Base-by-base conservation (phyloP, 2,329 filamentous ascomycete genomes). In the Coniochaeta ligniaria region DNA sequence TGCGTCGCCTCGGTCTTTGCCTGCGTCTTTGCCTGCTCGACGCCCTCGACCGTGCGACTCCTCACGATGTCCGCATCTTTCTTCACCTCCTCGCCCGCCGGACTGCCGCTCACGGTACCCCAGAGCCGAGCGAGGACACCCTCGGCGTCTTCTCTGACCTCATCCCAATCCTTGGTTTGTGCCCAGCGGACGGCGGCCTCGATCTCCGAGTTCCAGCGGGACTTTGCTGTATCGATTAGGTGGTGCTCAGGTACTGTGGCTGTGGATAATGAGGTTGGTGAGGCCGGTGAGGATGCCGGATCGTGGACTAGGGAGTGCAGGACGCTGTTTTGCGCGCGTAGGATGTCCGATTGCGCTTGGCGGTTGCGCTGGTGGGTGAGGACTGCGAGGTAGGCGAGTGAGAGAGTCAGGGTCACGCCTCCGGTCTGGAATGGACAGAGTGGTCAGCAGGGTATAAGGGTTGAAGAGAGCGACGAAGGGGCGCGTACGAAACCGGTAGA, bases 171-270 rank as follows among this genome's bases (percentile, higher is more conserved):
- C 63, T 82, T 85, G 36, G 75, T 80, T 74, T 92, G 85, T 60
- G 85, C 82, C 80, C 84, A 88, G 61, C 79, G 80, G 60, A 89
- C 87, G 58, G 87, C 80, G 63, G 80, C 79, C 71, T 88, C 83
- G 38, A 94, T 74, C 73, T 94, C 90, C 58, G 81, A 74, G 72
- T 95, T 94, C 90, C 90, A 94, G 62, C 84, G 79, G 68, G 90
- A 87, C 77, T 94, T 94, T 67, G 87, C 80, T 38, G 84, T 78
- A 70, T 92, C 89, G 59, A 86, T 71, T 57, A 90, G 76, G 56
- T 80, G 62, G n/a, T 79, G 31, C 81, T 79, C 63, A 82, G 55
- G 80, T 78, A 43, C 78, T 72, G 68, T 84, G 80, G 50, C 79
- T 75, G 52, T 82, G 76, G 11, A 79, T 79, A 12, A 79, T 79